A percentile compares a stretch with the other conserved stretches of the same genome.
Evolutionary conservation across 2,329 filamentous ascomycete species (phyloP).

Genomic region (Pseudogymnoascus sp.): DNA sequence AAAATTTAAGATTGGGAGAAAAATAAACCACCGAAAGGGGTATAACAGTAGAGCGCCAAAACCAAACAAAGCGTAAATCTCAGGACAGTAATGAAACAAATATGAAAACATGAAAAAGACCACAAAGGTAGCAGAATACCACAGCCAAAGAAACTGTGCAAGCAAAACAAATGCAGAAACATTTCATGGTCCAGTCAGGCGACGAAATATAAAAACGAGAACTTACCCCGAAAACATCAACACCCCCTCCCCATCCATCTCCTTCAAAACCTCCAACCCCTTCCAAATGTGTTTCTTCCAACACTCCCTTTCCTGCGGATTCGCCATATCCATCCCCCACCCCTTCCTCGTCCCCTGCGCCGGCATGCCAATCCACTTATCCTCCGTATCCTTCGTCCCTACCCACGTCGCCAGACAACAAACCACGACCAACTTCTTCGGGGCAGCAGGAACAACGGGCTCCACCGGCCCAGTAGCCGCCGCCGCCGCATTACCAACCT

Average conservation of each 20-base stretch:
- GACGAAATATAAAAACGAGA: background rate
- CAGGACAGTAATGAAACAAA: background rate
- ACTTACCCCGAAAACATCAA: background rate
- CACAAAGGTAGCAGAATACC: background rate
- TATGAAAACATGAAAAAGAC: background rate
- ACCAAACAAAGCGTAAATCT: background rate
- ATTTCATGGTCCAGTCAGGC: too few relatives aligned
- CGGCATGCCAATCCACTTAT: background rate
- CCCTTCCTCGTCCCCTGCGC: background rate
- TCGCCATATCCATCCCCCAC: background rate
- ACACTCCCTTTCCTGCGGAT: background rate
- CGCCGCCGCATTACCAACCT: too few relatives aligned
- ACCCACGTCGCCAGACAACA: background rate
- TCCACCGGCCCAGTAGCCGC: background rate
- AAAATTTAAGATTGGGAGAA: background rate
- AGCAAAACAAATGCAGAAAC: background rate
- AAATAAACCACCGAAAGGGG: background rate
- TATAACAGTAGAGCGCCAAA: background rate
- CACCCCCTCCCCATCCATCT: background rate
- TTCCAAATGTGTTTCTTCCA: conserved; percentile 7
- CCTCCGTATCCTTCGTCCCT: background rate
- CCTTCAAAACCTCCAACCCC: background rate
- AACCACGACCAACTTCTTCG: background rate
- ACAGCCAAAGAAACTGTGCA: background rate
- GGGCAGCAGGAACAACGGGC: background rate